phyloP scores from a whole-genome alignment of 1,284 basidiomycete species.

The Cutaneotrichosporon curvatum region DNA sequence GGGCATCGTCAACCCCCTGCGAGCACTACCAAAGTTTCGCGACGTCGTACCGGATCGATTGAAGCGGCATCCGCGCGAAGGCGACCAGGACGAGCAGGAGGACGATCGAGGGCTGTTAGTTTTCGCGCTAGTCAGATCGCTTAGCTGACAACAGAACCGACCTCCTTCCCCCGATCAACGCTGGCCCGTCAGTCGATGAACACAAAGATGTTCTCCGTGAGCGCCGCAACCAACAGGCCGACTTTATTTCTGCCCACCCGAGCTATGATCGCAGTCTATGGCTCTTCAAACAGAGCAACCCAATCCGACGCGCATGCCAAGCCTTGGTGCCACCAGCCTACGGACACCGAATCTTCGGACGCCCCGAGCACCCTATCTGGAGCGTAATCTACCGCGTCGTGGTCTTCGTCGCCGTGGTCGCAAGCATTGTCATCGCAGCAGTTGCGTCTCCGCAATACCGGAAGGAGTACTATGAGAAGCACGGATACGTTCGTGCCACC shows the following conservation, averaged over 20 bases:
- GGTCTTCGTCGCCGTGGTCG: conserved; percentile 71
- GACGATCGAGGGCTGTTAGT: conserved; percentile 39
- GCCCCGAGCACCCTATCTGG: conserved; percentile 58
- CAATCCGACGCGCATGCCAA: conserved; percentile 71
- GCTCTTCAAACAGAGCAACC: conserved; percentile 76
- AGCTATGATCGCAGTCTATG: conserved; percentile 87
- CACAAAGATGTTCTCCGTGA: conserved; percentile 59
- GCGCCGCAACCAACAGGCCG: conserved; percentile 70
- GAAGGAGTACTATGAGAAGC: conserved; percentile 58
- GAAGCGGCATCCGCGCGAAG: neutral
- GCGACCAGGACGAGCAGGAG: conserved; percentile 21
- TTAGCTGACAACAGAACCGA: conserved; percentile 25
- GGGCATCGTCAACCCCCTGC: neutral
- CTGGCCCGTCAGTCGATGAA: conserved; percentile 33
- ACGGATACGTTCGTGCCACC: conserved; percentile 60
- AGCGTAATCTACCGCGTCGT: conserved; percentile 68
- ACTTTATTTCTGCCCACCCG: conserved; percentile 83
- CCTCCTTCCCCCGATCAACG: conserved; percentile 32
- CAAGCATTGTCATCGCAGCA: conserved; percentile 73
- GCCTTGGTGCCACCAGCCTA: conserved; percentile 72
- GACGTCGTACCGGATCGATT: neutral
- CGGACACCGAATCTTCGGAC: conserved; percentile 77
- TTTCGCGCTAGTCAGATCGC: too few species aligned
- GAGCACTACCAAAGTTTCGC: neutral
- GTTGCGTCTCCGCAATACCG: conserved; percentile 84